These are phyloP conservation scores for Aureobasidium zeae DNA, from an alignment of 2,329 filamentous ascomycete species.

Conservation along the genomic window DNA sequence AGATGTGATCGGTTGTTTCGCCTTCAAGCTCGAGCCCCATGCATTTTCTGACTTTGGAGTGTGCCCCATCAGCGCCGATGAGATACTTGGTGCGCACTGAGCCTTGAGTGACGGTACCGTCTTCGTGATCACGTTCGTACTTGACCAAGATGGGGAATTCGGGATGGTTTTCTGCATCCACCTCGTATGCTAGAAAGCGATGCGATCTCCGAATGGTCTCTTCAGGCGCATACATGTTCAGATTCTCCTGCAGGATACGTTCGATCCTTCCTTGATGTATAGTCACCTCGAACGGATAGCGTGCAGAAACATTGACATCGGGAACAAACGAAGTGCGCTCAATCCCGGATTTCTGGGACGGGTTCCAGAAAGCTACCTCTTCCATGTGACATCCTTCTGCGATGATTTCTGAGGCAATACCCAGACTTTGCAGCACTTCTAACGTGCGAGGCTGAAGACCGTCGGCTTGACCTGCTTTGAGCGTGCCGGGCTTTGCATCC, in stretches of 20 bases:
- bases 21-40: conserved; percentile 23
- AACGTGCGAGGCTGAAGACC: conserved; percentile 57
- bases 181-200: background rate
- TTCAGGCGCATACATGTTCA: conserved; percentile 18
- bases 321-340: conserved; percentile 11
- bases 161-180: conserved; percentile 3
- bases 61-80: conserved; percentile 21
- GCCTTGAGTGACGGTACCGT: conserved; percentile 18
- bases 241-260: conserved; percentile 33
- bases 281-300: conserved; percentile 37
- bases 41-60: conserved; percentile 18
- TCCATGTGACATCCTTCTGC: conserved; percentile 60
- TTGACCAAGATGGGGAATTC: conserved; percentile 8
- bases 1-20: conserved; percentile 24
- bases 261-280: conserved; percentile 64
- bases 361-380: conserved; percentile 56
- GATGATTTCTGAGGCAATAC: conserved; percentile 54
- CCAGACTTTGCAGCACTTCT: conserved; percentile 66
- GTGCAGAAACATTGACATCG: conserved; percentile 11
- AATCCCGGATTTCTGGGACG: conserved; percentile 42
- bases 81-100: conserved; percentile 16
- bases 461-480: conserved; percentile 37
- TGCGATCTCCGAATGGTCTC: conserved; percentile 10
- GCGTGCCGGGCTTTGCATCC: conserved; percentile 25
- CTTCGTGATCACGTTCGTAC: conserved; percentile 1